Evolutionary conservation across 2,329 filamentous ascomycete species (phyloP).

Genomic region (Diaporthe aspalathi): DNA sequence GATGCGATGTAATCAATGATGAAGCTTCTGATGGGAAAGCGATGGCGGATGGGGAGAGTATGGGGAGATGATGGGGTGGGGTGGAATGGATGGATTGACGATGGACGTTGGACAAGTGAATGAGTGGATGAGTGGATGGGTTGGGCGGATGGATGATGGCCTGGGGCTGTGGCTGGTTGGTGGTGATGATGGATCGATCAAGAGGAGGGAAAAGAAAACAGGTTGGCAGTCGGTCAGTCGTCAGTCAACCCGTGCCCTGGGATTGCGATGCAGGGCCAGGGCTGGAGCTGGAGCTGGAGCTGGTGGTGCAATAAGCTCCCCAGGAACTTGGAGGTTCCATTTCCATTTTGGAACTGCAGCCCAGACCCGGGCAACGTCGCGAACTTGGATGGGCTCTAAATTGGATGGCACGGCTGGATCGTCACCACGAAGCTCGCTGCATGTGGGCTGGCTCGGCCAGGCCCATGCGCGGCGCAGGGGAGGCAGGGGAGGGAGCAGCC

Average conservation of each 20-base stretch:
- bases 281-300: constrained; percentile 31
- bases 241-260: constrained; percentile 4
- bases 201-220: constrained; percentile 2
- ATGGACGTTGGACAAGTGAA: not conserved
- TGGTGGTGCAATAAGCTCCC: constrained; percentile 35
- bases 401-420: constrained; percentile 35
- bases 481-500: not conserved
- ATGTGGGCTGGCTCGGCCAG: constrained; percentile 16
- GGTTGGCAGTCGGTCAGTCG: constrained; percentile 5
- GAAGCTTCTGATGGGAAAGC: not conserved
- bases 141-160: not conserved
- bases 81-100: not conserved
- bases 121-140: not conserved
- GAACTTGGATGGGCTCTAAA: constrained; percentile 28
- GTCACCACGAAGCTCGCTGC: constrained; percentile 29
- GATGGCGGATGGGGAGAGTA: constrained; percentile 9
- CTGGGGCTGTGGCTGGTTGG: not conserved
- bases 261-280: constrained; percentile 7
- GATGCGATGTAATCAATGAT: not conserved
- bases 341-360: constrained; percentile 27
- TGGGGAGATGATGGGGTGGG: constrained; percentile 2
- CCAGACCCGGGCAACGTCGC: constrained; percentile 28
- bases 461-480: not conserved
- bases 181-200: constrained; percentile 1
- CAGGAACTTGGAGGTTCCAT: constrained; percentile 32